phyloP scores from a whole-genome alignment of 768 basidiomycete genomes.

The Sarcomyxa edulis region DNA sequence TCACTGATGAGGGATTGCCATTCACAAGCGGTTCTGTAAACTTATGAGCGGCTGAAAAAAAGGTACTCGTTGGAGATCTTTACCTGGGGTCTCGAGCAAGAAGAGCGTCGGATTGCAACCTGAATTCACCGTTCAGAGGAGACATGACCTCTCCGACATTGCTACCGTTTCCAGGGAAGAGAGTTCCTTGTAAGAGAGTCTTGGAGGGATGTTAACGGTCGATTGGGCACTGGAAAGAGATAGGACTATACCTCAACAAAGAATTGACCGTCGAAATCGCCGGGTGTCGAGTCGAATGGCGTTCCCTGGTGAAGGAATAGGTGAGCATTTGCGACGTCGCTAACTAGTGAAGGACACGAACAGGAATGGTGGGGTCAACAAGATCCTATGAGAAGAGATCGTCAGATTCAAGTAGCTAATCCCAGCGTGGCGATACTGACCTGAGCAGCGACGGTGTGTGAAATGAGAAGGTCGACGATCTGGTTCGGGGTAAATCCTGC shows the following conservation, averaged over 20 bases:
- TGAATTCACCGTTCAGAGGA: slow-evolving; percentile 21
- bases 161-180: slow-evolving; percentile 18
- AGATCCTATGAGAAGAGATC: no score
- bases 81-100: slow-evolving; percentile 20
- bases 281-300: slow-evolving; percentile 26
- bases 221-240: background rate
- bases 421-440: no score
- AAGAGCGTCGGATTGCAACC: slow-evolving; percentile 21
- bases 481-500: slow-evolving; percentile 12
- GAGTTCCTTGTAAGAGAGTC: slow-evolving; percentile 19
- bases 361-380: slow-evolving; percentile 17
- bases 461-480: slow-evolving; percentile 11
- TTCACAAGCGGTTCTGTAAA: slow-evolving; percentile 28
- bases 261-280: slow-evolving; percentile 25
- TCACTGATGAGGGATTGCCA: slow-evolving; percentile 33
- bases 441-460: slow-evolving; percentile 14
- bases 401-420: no score
- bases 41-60: background rate
- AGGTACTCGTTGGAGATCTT: background rate
- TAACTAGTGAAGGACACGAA: slow-evolving; percentile 7
- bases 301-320: slow-evolving; percentile 12
- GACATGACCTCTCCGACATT: slow-evolving; percentile 18
- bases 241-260: slow-evolving; percentile 17
- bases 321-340: slow-evolving; percentile 1
- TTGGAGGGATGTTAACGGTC: slow-evolving; percentile 9